Evolutionary conservation across 148 eudicot genomes (phyloP).

Genomic region (Vaccinium vitisidaea): DNA sequence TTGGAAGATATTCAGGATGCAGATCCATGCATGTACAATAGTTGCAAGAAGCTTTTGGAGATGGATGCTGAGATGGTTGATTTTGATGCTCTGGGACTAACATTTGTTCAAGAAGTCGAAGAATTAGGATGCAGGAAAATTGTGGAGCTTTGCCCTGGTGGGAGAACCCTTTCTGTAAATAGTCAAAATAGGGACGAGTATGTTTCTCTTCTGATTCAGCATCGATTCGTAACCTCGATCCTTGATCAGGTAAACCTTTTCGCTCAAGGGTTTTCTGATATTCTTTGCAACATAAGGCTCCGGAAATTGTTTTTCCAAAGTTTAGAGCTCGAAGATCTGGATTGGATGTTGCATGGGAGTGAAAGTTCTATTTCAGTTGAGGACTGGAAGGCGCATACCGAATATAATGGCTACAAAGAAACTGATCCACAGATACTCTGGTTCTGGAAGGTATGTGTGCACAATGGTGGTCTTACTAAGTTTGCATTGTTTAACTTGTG

Average conservation of each 20-base stretch:
- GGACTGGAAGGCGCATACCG: constrained; percentile 91
- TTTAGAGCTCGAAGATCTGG: constrained; percentile 79
- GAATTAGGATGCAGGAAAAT: constrained; percentile 69
- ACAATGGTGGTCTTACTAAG: neutral
- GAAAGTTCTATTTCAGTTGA: constrained; percentile 64
- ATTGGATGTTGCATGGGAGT: constrained; percentile 80
- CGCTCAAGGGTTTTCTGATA: constrained; percentile 75
- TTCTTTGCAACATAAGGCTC: constrained; percentile 32
- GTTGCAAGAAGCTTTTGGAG: constrained; percentile 85
- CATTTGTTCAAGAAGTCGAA: constrained; percentile 77
- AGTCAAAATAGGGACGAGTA: constrained; percentile 70
- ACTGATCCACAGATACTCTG: constrained; percentile 77
- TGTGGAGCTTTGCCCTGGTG: constrained; percentile 76
- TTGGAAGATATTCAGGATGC: constrained; percentile 82
- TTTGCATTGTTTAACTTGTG: neutral
- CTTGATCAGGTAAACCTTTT: constrained; percentile 64
- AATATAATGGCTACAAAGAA: constrained; percentile 64
- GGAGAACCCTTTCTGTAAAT: constrained; percentile 54
- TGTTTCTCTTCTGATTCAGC: constrained; percentile 62
- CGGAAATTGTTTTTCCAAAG: constrained; percentile 49
- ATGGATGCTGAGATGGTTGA: constrained; percentile 81
- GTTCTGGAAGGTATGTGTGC: constrained; percentile 90
- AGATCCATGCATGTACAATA: constrained; percentile 74
- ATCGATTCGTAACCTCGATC: constrained; percentile 63
- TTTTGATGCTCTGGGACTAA: constrained; percentile 79